A percentile compares a stretch with the other conserved stretches of the same genome.
phyloP scores from a whole-genome alignment of 2,329 filamentous ascomycete genomes.

The Epichloe bromicola region DNA sequence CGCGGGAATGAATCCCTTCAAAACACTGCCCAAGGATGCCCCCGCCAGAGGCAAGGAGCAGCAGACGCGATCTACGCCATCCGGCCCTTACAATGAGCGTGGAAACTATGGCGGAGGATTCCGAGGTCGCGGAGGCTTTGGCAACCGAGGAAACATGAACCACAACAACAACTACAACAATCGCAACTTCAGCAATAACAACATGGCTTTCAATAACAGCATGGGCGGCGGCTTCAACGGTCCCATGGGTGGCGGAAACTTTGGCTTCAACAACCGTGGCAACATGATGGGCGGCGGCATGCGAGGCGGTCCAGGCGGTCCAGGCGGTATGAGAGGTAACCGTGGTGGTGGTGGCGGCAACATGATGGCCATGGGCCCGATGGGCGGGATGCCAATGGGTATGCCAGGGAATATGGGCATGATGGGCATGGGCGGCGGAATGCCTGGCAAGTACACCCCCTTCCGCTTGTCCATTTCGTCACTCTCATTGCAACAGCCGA shows the following conservation, averaged over 20 bases:
- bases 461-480: too few relatives aligned
- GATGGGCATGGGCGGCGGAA: conserved; percentile 35
- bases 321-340: conserved; percentile 31
- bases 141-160: conserved; percentile 34
- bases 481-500: not conserved
- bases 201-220: conserved; percentile 33
- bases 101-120: conserved; percentile 35
- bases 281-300: conserved; percentile 27
- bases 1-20: conserved; percentile 73
- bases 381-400: conserved; percentile 38
- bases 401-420: conserved; percentile 46
- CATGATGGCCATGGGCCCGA: conserved; percentile 36
- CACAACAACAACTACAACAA: conserved; percentile 29
- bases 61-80: conserved; percentile 38
- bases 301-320: conserved; percentile 32
- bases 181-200: conserved; percentile 28
- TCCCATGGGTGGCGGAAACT: conserved; percentile 38
- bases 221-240: conserved; percentile 35
- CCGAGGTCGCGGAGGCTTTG: conserved; percentile 36
- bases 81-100: conserved; percentile 35
- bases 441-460: conserved; percentile 20
- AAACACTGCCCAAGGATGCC: conserved; percentile 79
- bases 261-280: conserved; percentile 36
- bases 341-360: conserved; percentile 32
- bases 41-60: conserved; percentile 50